Evolutionary conservation across 352 stramenopile species (phyloP), one percentile per base, ranked within the genome.

Genomic region (Blastocystis sp.): DNA sequence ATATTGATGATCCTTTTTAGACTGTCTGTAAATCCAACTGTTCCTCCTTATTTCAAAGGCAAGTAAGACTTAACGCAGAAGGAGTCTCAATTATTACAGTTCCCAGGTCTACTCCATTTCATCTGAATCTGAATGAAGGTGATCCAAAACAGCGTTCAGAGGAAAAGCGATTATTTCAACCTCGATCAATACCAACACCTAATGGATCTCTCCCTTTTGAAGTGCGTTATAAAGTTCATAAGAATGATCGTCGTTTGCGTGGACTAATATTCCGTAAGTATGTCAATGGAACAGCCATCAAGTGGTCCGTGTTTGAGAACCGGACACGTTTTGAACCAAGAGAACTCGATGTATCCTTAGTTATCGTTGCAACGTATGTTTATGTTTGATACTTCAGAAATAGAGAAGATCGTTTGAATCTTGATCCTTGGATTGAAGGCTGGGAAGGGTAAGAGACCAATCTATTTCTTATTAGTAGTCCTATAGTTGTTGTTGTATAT

Each of bases 401-500:
- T 21, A 74, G 63, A 4, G 6, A 9, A 14, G 63, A 74, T 14
- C 21, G 21, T 1, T 46, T 74, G 35, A 14, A 43, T 2, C 32
- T 46, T n/a, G 63, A 37, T 46, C 32, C 9, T 19, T 69, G 35
- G 16, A 9, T 69, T 24, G 59, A 69, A n/a, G 4, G 5, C 24
- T 69, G 59, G 59, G 24, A 69, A 14, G 59, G 59, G 59, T 69
- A 32, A 69, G 59, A 46, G 9, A 46, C 3, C 3, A 9, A 46
- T 9, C 39, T 46, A 2, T 46, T 46, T 46, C 39, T 46, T 46
- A 51, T 73, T 1, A 11, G 11, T 67, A 83, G 71, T 52, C 71
- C 49, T 27, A 24, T 83, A 29, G 2, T 83, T 9, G 42, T 83
- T 51, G 51, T 83, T 29, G 1, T 83, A 0, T 77, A 49, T 42